These are phyloP conservation scores for Aspergillus aculeatus DNA, from an alignment of 2,329 filamentous ascomycete genomes.

Conservation along the genomic window DNA sequence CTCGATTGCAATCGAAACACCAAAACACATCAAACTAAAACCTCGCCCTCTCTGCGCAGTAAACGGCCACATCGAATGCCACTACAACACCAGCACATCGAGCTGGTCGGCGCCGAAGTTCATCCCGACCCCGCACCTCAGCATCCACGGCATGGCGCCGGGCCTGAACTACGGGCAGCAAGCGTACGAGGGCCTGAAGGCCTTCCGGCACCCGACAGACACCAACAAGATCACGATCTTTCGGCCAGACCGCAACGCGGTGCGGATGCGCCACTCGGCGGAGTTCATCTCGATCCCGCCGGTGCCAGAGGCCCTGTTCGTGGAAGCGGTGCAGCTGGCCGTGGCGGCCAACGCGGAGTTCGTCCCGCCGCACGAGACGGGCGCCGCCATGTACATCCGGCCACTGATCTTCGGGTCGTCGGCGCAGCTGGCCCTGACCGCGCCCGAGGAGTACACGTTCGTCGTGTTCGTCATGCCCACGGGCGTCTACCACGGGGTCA, in stretches of 20 bases:
- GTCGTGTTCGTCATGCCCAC: conserved; percentile 87
- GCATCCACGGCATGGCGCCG: conserved; percentile 91
- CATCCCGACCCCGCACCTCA: conserved; percentile 78
- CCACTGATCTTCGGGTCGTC: conserved; percentile 84
- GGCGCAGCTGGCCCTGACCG: conserved; percentile 80
- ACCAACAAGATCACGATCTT: conserved; percentile 80
- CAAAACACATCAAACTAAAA: background rate
- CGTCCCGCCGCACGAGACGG: conserved; percentile 84
- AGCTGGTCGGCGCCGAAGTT: conserved; percentile 78
- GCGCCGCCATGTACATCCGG: conserved; percentile 88
- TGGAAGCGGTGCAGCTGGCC: conserved; percentile 73
- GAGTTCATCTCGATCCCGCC: conserved; percentile 78
- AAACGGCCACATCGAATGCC: conserved; percentile 89
- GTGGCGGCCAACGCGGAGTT: conserved; percentile 86
- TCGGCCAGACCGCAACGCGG: conserved; percentile 80
- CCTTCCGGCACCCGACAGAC: conserved; percentile 70
- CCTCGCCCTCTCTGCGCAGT: conserved; percentile 48
- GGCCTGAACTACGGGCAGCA: conserved; percentile 97
- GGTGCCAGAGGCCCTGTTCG: conserved; percentile 73
- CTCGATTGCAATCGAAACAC: conserved; percentile 32
- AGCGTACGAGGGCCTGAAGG: conserved; percentile 97
- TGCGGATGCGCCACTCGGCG: conserved; percentile 80
- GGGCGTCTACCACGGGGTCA: conserved; percentile 87
- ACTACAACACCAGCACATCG: conserved; percentile 69
- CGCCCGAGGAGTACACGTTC: conserved; percentile 91